These are phyloP conservation scores for Pichia sp. DNA, from an alignment of 1,139 yeast genomes.

Conservation along the genomic window DNA sequence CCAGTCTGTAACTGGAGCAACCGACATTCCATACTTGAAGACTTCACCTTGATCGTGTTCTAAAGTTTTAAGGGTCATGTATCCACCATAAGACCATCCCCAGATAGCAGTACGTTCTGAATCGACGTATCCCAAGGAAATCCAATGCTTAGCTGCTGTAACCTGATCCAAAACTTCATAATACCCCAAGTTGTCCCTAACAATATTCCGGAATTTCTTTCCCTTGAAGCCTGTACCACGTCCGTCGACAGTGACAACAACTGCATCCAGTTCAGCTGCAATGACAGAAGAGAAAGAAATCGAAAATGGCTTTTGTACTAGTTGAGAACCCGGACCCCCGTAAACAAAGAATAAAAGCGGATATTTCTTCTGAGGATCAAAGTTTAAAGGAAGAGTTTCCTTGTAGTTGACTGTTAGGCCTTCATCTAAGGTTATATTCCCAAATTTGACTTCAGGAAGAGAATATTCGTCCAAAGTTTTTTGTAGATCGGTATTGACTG, in stretches of 20 bases:
- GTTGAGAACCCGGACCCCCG: slow-evolving; percentile 82
- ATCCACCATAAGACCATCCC: slow-evolving; percentile 89
- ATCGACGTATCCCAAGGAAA: slow-evolving; percentile 52
- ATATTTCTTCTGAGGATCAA: slow-evolving; percentile 49
- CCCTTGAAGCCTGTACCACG: slow-evolving; percentile 77
- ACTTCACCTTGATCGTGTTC: slow-evolving; percentile 59
- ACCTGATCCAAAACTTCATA: slow-evolving; percentile 71
- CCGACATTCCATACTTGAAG: slow-evolving; percentile 68
- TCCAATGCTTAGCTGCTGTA: slow-evolving; percentile 60
- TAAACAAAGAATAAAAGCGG: slow-evolving; percentile 72
- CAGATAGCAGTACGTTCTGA: slow-evolving; percentile 58
- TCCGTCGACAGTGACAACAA: slow-evolving; percentile 78
- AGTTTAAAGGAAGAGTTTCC: slow-evolving; percentile 63
- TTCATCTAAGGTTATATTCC: slow-evolving; percentile 46
- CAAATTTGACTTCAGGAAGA: slow-evolving; percentile 45
- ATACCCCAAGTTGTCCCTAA: slow-evolving; percentile 62
- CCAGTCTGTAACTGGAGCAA: slow-evolving; percentile 84
- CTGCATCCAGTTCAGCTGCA: slow-evolving; percentile 63
- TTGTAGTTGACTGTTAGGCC: slow-evolving; percentile 39
- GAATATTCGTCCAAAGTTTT: slow-evolving; percentile 40
- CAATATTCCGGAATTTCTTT: slow-evolving; percentile 54
- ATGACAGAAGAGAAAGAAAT: slow-evolving; percentile 59
- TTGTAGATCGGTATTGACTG: slow-evolving; percentile 44
- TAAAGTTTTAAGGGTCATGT: slow-evolving; percentile 65
- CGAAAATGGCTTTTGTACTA: slow-evolving; percentile 50